phyloP scores from a whole-genome alignment of 1,284 basidiomycete genomes.

The Ustilago hordei region DNA sequence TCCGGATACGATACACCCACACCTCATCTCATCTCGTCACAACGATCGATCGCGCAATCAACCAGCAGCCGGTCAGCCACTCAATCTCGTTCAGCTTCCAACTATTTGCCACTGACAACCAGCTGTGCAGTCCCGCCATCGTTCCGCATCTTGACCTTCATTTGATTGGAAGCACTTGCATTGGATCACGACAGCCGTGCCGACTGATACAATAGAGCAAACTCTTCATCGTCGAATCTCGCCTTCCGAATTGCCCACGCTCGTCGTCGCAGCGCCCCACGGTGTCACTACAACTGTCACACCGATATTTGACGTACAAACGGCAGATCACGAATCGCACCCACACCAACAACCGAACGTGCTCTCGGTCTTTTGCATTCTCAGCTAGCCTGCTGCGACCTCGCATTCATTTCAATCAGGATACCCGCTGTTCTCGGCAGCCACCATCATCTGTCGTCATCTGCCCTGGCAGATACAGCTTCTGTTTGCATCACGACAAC shows the following conservation, averaged over 20 bases:
- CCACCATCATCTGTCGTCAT: background rate
- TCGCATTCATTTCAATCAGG: slow-evolving; percentile 8
- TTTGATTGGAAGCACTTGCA: slow-evolving; percentile 1
- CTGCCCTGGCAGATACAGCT: background rate
- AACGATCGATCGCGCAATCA: slow-evolving; percentile 1
- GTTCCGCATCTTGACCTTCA: background rate
- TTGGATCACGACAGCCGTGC: background rate
- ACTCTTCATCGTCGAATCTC: slow-evolving; percentile 6
- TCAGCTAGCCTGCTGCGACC: slow-evolving; percentile 2
- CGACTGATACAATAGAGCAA: slow-evolving; percentile 8
- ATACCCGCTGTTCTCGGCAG: slow-evolving; percentile 2
- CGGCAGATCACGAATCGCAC: background rate
- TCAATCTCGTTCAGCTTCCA: slow-evolving; percentile 4
- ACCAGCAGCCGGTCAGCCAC: background rate
- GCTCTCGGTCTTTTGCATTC: background rate
- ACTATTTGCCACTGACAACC: slow-evolving; percentile 7
- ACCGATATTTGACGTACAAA: background rate
- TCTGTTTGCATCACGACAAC: background rate
- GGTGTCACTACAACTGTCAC: background rate
- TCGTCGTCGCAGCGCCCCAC: slow-evolving; percentile 7
- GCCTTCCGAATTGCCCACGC: slow-evolving; percentile 22
- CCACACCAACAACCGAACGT: slow-evolving; percentile 6
- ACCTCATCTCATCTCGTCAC: slow-evolving; percentile 12
- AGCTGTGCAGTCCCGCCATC: slow-evolving; percentile 4
- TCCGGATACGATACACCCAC: slow-evolving; percentile 11